Evolutionary conservation across 2,329 filamentous ascomycete species (phyloP), one percentile per base, ranked within the genome.

Genomic region (Knufia fluminis): DNA sequence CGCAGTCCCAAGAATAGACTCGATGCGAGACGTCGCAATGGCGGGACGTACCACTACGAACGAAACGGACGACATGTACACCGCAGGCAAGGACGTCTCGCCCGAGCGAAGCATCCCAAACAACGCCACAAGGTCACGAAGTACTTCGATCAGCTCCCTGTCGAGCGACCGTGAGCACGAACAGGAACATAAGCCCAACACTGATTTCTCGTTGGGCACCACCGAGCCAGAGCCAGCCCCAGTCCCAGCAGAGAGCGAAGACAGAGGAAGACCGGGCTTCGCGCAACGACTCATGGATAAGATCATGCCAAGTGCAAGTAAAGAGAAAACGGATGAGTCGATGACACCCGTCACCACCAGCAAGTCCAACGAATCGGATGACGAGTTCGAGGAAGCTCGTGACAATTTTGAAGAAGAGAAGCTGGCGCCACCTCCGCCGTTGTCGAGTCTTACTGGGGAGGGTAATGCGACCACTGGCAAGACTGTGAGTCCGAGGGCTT

Each of bases 11-110:
- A 32, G 45, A 16, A 51, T 52, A 3, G 54, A 54, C 24, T 60
- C 58, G 8, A 54, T 58, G 26, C 57, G 58, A 10, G 58, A 60
- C 43, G 56, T 60, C 32, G 58, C 58, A 4, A 50, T 60, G 16
- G 58, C 57, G 23, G 58, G 57, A 35, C 26, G 43, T 16, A 40
- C 16, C 20, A 23, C 51, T 24, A 52, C 54, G 14, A 48, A 49
- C 20, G 58, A 60, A 48, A 52, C 52, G 4, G 52, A 58, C 31
- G 58, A 60, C 42, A 47, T 60, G 52, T 60, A 60, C 33, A 55
- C 54, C 10, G 51, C 49, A 7, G 53, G 31, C 19, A 24, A 24
- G 7, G 31, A 19, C 7, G 16, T 17, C 31, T 52, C 7, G 35
- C 35, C 9, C 39, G 46, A 36, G 28, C 48, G 49, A 47, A 53